Evolutionary conservation across 768 basidiomycete species (phyloP), one percentile per base, ranked within the genome.

Genomic region (Rhizopogon vesiculosus): DNA sequence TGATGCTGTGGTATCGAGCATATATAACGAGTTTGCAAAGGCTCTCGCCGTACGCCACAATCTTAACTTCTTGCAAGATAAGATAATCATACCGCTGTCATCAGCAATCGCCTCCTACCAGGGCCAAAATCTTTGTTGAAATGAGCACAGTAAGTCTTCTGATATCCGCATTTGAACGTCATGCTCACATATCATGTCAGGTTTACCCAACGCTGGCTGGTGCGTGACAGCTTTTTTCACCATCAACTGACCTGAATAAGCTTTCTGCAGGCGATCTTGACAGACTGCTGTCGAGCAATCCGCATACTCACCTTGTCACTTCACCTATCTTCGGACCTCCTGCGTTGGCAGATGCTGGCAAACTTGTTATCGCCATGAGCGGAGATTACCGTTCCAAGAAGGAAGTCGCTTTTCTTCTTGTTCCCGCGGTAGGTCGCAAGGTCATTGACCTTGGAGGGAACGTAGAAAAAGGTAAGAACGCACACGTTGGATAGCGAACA

Each of bases 371-470:
- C 42, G 79, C 85, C 44, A 86, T 95, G 80, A 84, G 85, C 8
- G 93, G 93, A 5, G 87, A 93, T 65, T 79, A 82, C 62, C 84
- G 86, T 57, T 85, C 87, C 42, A 95, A 93, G 78, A 88, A 91
- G 65, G 82, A 88, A 64, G 80, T 87, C 7, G 84, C 85, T 1
- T 81, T 90, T 64, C 74, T 88, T n/a, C 76, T 92, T 29, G 84
- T 93, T 0, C 93, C 93, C 13, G 81, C 86, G 5, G 78, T 93
- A 45, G 93, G 85, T 18, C 76, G 81, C 58, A 93, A 90, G 66
- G 82, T 85, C 31, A 70, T 86, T 19, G 93, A 95, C 67, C 77
- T 96, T 10, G 93, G 93, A 25, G 85, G 81, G 25, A 92, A 95
- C 67, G 77, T 94, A 33, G 90, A 93, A 72, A 87, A 90, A 72